phyloP scores from a whole-genome alignment of 2,329 filamentous ascomycete species.

The Amphichorda felina region DNA sequence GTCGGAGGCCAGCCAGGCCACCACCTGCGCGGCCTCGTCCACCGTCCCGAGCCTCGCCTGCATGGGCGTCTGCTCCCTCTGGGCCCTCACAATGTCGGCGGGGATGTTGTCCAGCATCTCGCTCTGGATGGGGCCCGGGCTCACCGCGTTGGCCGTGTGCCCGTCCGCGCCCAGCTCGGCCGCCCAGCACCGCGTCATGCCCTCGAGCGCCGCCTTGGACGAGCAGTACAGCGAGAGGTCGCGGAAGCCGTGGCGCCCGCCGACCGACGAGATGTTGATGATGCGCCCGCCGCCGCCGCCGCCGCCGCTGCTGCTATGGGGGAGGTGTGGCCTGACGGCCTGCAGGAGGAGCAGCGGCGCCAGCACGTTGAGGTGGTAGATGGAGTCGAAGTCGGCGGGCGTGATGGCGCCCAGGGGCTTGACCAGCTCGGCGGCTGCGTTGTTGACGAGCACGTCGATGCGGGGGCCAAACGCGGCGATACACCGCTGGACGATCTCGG shows the following conservation, averaged over 20 bases:
- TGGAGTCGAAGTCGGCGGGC: constrained; percentile 34
- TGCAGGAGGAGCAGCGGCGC: constrained; percentile 41
- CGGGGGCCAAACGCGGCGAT: constrained; percentile 5
- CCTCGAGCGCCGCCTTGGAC: constrained; percentile 49
- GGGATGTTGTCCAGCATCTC: constrained; percentile 44
- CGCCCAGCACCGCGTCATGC: constrained; percentile 45
- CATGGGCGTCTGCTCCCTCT: constrained; percentile 37
- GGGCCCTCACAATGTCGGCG: constrained; percentile 31
- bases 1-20: constrained; percentile 39
- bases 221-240: constrained; percentile 38
- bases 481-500: constrained; percentile 19
- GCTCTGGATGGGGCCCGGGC: constrained; percentile 45
- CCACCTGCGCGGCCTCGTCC: constrained; percentile 43
- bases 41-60: constrained; percentile 35
- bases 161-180: constrained; percentile 42
- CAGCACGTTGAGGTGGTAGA: constrained; percentile 47
- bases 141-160: constrained; percentile 49
- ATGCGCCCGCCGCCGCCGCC: constrained; percentile 27
- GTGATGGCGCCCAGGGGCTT: constrained; percentile 26
- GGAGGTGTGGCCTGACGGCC: constrained; percentile 37
- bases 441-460: constrained; percentile 24
- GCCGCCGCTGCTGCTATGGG: constrained; percentile 7
- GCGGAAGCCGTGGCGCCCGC: constrained; percentile 31
- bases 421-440: constrained; percentile 23
- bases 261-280: constrained; percentile 48